Evolutionary conservation across 2,329 filamentous ascomycete species (phyloP), one percentile per base, ranked within the genome.

Genomic region (Pleomassaria siparia): DNA sequence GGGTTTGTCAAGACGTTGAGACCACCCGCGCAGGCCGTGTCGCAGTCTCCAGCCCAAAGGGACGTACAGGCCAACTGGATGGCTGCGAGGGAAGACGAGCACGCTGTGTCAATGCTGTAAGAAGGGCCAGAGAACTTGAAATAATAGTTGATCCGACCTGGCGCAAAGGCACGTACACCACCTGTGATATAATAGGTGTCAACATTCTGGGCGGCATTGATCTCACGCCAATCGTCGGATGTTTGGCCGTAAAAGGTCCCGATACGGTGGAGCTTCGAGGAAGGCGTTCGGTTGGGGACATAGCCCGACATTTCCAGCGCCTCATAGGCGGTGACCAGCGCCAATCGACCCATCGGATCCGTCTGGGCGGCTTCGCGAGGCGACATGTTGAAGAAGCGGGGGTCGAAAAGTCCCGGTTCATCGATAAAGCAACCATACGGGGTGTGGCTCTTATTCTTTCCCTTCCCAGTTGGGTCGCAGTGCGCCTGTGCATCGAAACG

Each of bases 311-410:
- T 88, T 67, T 94, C 89, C 40, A 94, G 76, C 0, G 89, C 88
- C 63, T 92, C 88, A 59, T 90, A 92, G 0, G 87, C 87, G 2
- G 88, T 90, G 8, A 85, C 82, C 18, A 94, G 73, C 2, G 87
- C 86, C 56, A 91, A 77, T 58, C 89, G 81, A 66, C 90, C 88
- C 80, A 89, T 89, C 0, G 89, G 89, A 65, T 92, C 88, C 1
- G 87, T 90, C 64, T 91, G 87, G 43, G 83, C 81, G 22, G 89
- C 89, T 71, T 92, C 88, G 58, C 87, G 82, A 5, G 88, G 87
- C 28, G 87, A 91, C 85, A 92, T 91, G 71, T 90, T 90, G 80
- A 92, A 92, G 73, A 92, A 91, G 1, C 85, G 79, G n/a, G 87
- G 85, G 59, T 92, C 88, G 62, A 92, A 92, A 40, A 87, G 76